Evolutionary conservation across 805 yeast genomes (phyloP), one percentile per base, ranked within the genome.

Genomic region (Soucietia sequanensis): DNA sequence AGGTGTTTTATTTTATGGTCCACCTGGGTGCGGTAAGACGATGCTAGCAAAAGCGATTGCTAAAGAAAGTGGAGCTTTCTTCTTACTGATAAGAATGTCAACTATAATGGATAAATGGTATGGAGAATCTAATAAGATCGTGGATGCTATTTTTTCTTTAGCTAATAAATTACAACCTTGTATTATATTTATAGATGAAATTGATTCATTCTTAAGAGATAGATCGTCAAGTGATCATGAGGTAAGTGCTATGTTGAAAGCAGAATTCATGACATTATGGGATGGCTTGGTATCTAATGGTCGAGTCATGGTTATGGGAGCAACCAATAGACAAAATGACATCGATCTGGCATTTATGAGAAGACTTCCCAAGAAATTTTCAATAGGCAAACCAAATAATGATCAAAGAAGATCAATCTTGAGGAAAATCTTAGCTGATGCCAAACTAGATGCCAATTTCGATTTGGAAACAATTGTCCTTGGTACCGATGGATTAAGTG

Each of bases 11-110:
- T 70, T 90, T 31, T 81, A 87, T 54, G 98, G 98, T 0, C 97
- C 98, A 3, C 98, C 98, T 0, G 98, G 98, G 0, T 91, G 97
- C 59, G 98, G 98, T 36, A 91, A 91, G 62, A 91, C 98, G 3
- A 87, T 91, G 96, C 68, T 91, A 48, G 98, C 97, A 7, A 91
- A 90, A 60, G 97, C 97, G 0, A 73, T 91, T 24, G 98, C 98
- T 1, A 75, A 79, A 37, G 96, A 90, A 58, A 81, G 95, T 46
- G 88, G 87, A 1, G 98, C 98, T 0, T 88, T 82, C 48, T 91
- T 91, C 62, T 75, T 91, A 32, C 88, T 90, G 49, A 84, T 91
- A 33, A 75, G 95, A 58, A 85, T 91, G 95, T 88, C 96, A 17
- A 80, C 91, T 2, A 79, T 91, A 12, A 85, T 90, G 91, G 96